A percentile compares a stretch with the other conserved stretches of the same genome.
phyloP scores from a whole-genome alignment of 1,139 yeast species.

The Kodamaea arcana region DNA sequence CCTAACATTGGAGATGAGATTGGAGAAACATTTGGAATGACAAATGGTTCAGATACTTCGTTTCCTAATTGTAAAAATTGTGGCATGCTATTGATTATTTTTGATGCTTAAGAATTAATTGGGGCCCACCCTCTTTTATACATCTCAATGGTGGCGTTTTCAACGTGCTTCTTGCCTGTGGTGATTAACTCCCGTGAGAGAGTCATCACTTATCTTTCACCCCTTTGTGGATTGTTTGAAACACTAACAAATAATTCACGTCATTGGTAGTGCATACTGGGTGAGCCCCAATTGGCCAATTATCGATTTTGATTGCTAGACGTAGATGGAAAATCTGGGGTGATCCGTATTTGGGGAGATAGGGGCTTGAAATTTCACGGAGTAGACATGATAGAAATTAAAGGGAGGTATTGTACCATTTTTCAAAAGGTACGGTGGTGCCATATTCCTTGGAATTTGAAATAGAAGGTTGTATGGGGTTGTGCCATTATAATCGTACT shows the following conservation, averaged over 20 bases:
- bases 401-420: neutral
- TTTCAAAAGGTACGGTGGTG: too few species aligned
- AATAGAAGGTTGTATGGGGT: too few species aligned
- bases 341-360: neutral
- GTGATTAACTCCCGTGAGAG: neutral
- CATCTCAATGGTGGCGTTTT: neutral
- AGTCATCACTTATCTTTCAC: neutral
- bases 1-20: slow-evolving; percentile 37
- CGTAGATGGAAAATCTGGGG: neutral
- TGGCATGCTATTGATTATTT: slow-evolving; percentile 2
- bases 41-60: slow-evolving; percentile 56
- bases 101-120: neutral
- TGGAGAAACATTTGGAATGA: slow-evolving; percentile 63
- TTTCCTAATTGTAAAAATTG: slow-evolving; percentile 46
- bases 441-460: too few species aligned
- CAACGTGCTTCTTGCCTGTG: neutral
- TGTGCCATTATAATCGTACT: too few species aligned
- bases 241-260: neutral
- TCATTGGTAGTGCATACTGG: neutral
- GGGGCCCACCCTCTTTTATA: neutral
- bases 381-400: neutral
- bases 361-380: neutral
- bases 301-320: neutral
- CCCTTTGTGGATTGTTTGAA: neutral
- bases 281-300: neutral